Evolutionary conservation across 176 grass and related monocot genomes (phyloP).

Genomic region (Aegilops sharonensis): DNA sequence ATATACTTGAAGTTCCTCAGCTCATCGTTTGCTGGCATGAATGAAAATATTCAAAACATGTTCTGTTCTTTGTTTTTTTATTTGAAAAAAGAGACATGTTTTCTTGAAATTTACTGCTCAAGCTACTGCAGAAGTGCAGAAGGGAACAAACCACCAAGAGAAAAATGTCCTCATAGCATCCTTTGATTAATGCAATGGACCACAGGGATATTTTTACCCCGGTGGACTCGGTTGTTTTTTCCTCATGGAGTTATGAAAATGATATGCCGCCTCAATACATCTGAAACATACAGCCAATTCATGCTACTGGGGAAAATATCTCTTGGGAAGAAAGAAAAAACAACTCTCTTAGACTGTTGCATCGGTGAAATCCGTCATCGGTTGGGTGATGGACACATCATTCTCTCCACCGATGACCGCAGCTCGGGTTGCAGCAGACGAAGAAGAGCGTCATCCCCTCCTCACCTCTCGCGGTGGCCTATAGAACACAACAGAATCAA

Average conservation of each 20-base stretch:
- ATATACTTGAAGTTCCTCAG: neutral
- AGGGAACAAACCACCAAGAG: neutral
- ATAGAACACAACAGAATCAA: neutral
- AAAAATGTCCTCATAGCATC: neutral
- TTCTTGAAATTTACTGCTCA: neutral
- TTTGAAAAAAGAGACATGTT: neutral
- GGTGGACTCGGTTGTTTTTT: neutral
- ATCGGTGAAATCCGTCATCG: neutral
- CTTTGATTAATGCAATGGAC: slow-evolving; percentile 4
- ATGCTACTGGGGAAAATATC: neutral
- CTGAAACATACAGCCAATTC: slow-evolving; percentile 24
- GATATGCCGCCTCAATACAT: neutral
- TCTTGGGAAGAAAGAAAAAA: slow-evolving; percentile 23
- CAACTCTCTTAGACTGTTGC: neutral
- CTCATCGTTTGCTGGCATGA: too few relatives aligned
- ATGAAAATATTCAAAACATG: too few relatives aligned
- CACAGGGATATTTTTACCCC: neutral
- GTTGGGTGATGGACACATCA: slow-evolving; percentile 24
- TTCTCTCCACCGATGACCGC: slow-evolving; percentile 80
- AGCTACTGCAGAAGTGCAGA: neutral
- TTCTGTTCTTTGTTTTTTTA: too few relatives aligned
- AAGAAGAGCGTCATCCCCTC: slow-evolving; percentile 86
- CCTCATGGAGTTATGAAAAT: neutral
- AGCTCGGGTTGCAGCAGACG: slow-evolving; percentile 85
- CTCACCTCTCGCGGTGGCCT: slow-evolving; percentile 72